Evolutionary conservation across 345 rosid species (phyloP), one percentile per base, ranked within the genome.

Genomic region (Raphanus raphanistrum): DNA sequence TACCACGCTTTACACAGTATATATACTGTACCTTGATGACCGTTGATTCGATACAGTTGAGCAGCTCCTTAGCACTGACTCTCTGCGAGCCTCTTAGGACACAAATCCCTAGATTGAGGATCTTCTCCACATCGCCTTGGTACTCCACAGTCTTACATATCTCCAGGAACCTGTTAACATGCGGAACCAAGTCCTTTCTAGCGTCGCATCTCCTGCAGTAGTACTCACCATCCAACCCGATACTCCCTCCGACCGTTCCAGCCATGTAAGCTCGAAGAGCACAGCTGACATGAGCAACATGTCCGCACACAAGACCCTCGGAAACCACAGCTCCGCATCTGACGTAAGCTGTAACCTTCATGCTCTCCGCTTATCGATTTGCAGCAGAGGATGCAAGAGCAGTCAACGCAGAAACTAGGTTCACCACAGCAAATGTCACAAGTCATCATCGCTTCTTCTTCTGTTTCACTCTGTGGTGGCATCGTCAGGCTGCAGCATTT

Each of bases 171-270:
- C 63, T 82, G 65, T 7, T 60, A 76, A 84, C 97, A 83, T 89
- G 94, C 52, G 92, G 84, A 74, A 92, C 79, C 63, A 94, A 82
- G 80, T 82, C 89, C 61, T 82, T 87, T 75, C 77, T 88, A 8
- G 88, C 83, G 43, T 94, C 98, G 84, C 97, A 94, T 62, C 94
- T 88, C 45, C 97, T 85, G 64, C 97, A 92, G 58, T 79, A 89
- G 78, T 90, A 92, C 84, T 92, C 97, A 29, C 92, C 92, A 86
- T 90, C 95, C 82, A 94, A 82, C n/a, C 91, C 91, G 12, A 94
- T 88, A 73, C 84, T 85, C 76, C 97, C 98, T 74, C 97, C 97
- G 52, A 90, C 76, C 15, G 90, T 88, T 54, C 97, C 98, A 83
- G 97, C 96, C 92, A 89, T 82, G 81, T 87, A 92, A 66, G 89